These are phyloP conservation scores for Globisporangium abappressorium DNA, from an alignment of 352 stramenopile species.

Conservation along the genomic window DNA sequence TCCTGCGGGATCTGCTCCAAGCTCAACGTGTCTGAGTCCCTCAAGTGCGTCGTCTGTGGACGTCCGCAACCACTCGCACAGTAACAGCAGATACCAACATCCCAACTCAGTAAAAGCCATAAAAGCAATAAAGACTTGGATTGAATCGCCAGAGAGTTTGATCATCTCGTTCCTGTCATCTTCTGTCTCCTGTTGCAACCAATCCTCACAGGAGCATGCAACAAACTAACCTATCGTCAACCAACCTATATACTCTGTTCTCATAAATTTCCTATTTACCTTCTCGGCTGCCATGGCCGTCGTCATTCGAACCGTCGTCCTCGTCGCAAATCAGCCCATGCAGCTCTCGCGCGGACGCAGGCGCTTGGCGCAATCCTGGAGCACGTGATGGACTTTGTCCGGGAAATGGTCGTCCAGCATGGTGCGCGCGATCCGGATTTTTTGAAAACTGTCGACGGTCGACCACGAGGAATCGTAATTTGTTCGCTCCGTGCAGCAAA, in stretches of 20 bases:
- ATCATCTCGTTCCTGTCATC: neutral
- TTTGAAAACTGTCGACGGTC: constrained; percentile 52
- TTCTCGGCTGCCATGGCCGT: no score
- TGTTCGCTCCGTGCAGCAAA: constrained; percentile 81
- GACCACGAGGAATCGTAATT: constrained; percentile 82
- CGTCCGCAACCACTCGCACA: constrained; percentile 32
- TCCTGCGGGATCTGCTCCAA: constrained; percentile 77
- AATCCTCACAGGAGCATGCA: neutral
- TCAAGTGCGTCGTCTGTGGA: constrained; percentile 73
- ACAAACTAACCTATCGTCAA: neutral
- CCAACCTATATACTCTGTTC: neutral
- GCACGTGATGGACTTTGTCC: constrained; percentile 85
- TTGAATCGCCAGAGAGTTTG: neutral
- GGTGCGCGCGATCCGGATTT: constrained; percentile 75
- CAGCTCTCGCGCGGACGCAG: constrained; percentile 34
- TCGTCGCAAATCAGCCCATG: constrained; percentile 15
- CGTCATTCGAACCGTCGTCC: no score
- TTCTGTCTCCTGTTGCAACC: neutral
- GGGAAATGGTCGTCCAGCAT: constrained; percentile 89
- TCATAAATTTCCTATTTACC: constrained; percentile 7
- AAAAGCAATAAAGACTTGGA: neutral
- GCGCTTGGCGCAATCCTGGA: constrained; percentile 73
- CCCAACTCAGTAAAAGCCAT: neutral
- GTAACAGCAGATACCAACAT: neutral
- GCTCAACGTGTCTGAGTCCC: constrained; percentile 36